A percentile compares a stretch with the other conserved stretches of the same genome.
Evolutionary conservation across 2,329 filamentous ascomycete species (phyloP).

Genomic region (Trichoderma lentiforme): DNA sequence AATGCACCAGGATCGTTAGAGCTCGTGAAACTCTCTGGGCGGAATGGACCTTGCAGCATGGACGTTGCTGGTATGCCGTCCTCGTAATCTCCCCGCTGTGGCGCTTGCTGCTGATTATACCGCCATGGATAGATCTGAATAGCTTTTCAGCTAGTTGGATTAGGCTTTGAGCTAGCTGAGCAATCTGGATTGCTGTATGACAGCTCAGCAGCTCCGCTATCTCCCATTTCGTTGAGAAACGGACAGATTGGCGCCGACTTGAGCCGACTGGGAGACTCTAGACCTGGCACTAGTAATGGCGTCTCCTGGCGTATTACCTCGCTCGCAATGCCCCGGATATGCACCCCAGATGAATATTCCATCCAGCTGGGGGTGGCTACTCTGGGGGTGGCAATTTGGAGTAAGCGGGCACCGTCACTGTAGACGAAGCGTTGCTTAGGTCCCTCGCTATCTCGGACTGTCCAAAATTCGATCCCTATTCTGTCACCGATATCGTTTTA

Average conservation of each 20-base stretch:
- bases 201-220: background rate
- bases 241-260: background rate
- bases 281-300: background rate
- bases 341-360: conserved; percentile 3
- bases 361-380: background rate
- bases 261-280: background rate
- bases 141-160: background rate
- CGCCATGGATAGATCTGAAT: background rate
- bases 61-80: background rate
- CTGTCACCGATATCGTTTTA: background rate
- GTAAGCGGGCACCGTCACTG: background rate
- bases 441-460: background rate
- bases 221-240: background rate
- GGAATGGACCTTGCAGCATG: background rate
- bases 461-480: background rate
- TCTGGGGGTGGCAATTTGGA: background rate
- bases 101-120: background rate
- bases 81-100: conserved; percentile 3
- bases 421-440: background rate
- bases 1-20: background rate
- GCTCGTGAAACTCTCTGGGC: background rate
- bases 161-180: background rate
- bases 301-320: background rate
- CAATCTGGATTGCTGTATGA: background rate
- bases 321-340: background rate